Evolutionary conservation across 805 yeast species (phyloP), one percentile per base, ranked within the genome.

Genomic region (Blastobotrys robertii): DNA sequence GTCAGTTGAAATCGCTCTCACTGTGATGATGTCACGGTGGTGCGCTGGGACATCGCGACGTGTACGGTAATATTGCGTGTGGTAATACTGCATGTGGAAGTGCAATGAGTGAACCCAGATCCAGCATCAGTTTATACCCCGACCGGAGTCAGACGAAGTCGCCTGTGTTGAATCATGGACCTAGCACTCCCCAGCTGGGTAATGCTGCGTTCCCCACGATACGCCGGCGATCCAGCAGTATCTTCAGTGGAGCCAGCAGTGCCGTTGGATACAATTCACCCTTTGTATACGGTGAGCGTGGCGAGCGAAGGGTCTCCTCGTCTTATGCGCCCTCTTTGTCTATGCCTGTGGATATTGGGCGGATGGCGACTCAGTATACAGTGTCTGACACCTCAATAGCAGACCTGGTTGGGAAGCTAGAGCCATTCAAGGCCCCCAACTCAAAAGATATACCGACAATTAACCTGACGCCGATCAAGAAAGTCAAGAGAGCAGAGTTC

Each of bases 401-500:
- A 55, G 92, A 83, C 53, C 66, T 87, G 42, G 80, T 87, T 1
- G 74, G 80, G 25, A 19, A 19, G 25, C 25, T 47, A 50, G 69
- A 46, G 50, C 67, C 61, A 14, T 62, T 53, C 44, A 50, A 55
- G 34, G 50, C 61, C 11, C 97, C 98, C 0, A 81, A 95, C 0
- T 67, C 74, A 1, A 70, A 72, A 39, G 97, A 92, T 55, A 90
- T 90, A 8, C 95, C 97, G 0, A 86, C 81, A 16, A 80, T 86
- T 8, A 77, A 73, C 38, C 65, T 90, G 33, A 66, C 81, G 3
- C 75, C 74, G 29, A 57, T 79, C 3, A 67, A 67, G 14, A 68
- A 66, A 39, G 68, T 72, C 5, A 61, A 72, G 46, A 64, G 68
- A 34, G 57, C 64, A 1, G 66, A 63, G 16, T 65, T 81, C 36